Conservation (phyloP, 768 basidiomycete genomes). For the Pisolithus tinctorius region DNA sequence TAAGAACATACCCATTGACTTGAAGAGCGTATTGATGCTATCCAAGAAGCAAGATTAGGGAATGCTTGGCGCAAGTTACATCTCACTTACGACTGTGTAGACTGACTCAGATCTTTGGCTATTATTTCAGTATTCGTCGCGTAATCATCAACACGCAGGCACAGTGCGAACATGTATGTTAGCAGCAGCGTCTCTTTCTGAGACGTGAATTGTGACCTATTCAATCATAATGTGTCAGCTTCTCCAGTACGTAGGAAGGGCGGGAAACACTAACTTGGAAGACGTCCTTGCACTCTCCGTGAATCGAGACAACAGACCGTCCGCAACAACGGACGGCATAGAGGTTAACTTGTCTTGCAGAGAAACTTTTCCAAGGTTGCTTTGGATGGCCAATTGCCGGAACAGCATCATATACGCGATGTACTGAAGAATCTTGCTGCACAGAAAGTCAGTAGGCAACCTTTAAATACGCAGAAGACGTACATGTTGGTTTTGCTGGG, state of each 20-base stretch:
- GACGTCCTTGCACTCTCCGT: constrained; percentile 69
- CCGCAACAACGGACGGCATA: constrained; percentile 60
- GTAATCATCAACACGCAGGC: constrained; percentile 73
- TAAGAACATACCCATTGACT: constrained; percentile 50
- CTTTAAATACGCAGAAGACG: constrained; percentile 17
- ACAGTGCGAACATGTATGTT: constrained; percentile 75
- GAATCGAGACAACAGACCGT: constrained; percentile 73
- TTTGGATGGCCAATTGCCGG: constrained; percentile 36
- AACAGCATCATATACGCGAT: constrained; percentile 79
- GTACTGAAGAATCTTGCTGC: constrained; percentile 71
- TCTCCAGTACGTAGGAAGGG: background rate
- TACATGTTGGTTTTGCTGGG: constrained; percentile 60
- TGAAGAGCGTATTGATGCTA: constrained; percentile 67
- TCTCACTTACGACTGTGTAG: constrained; percentile 51
- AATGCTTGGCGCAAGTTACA: background rate
- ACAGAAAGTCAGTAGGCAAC: background rate
- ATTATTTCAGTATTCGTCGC: constrained; percentile 61
- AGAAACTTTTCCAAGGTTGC: constrained; percentile 39
- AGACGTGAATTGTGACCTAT: constrained; percentile 51
- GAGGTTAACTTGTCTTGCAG: constrained; percentile 50
- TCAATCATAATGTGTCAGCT: background rate
- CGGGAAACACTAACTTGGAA: constrained; percentile 42
- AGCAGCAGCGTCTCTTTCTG: constrained; percentile 66
- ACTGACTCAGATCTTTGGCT: constrained; percentile 69
- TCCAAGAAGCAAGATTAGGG: constrained; percentile 1